Evolutionary conservation across 2,329 filamentous ascomycete species (phyloP), one percentile per base, ranked within the genome.

Genomic region (Sclerotinia trifoliorum): DNA sequence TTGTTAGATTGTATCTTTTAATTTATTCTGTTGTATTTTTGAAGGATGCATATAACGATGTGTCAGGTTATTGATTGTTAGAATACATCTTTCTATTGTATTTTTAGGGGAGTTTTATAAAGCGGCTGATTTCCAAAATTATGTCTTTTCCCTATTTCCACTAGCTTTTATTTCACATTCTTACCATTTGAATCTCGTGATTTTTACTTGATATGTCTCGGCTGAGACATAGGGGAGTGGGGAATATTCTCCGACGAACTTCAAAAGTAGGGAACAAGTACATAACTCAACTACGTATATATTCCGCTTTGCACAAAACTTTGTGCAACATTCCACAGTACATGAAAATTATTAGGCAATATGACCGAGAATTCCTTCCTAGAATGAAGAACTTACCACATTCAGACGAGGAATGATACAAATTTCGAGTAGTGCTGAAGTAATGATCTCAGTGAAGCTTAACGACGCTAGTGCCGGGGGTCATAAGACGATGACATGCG

Each of bases 401-500:
- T 35, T 39, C 21, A 35, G 46, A 63, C 32, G 60, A 63, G 26
- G 32, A 39, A 63, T 63, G 60, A 63, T 51, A 49, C 60, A 63
- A 52, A 5, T 17, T 15, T 42, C 39, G 15, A 42, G 39, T 51
- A 51, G 60, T 19, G 46, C 51, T 39, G 15, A 61, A 35, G 29
- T 62, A 24, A 51, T 62, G 58, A 48, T 62, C 44, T 49, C 58
- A 35, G 46, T 61, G 19, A 48, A 61, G 11, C 26, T 24, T 62
- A 13, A 21, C 24, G 19, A 26, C 21, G 48, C 46, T 21, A 62
- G 46, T 29, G 58, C 32, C 19, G 46, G 29, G 61, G 61, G 62
- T 65, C 62, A 67, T 32, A 42, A 63, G 65, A 67, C 65, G 57
- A 67, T n/a, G 46, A 58, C 64, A 66, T 66, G 64, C 21, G 42